Evolutionary conservation across 768 basidiomycete species (phyloP), one percentile per base, ranked within the genome.

Genomic region (Russula foetens): DNA sequence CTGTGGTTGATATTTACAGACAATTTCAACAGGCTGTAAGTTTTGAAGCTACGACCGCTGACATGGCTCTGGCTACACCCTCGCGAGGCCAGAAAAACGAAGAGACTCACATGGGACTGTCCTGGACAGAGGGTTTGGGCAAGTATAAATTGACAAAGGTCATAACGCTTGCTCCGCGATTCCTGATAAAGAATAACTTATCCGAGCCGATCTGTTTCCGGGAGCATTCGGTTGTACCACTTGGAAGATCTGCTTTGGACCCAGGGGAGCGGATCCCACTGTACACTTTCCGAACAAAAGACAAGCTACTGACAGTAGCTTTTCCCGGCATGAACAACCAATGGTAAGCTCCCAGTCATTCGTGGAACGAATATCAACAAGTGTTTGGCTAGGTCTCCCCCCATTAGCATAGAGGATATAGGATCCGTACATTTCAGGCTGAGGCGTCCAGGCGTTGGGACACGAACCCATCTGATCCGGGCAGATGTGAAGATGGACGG

Each of bases 111-210:
- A 72, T 91, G 48, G 97, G 96, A 2, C 67, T 99, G 41, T 95
- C 93, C 5, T 98, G 95, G 84, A 80, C 82, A 19, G 94, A 96
- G 72, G 97, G 95, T 1, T 76, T 86, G n/a, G 97, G 97, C 38
- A 98, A 97, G 77, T 98, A 98, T 72, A 98, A 98, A 70, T 76
- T 98, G 35, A 88, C 88, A 28, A 98, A 98, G 75, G 87, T 98
- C 66, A 85, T 99, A 65, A 95, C 90, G 0, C 75, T 98, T 39
- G 79, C 90, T 8, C 97, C 97, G 28, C 84, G 97, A 48, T 98
- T 94, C 76, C 75, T 98, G 63, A 72, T 98, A 66, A 90, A 86
- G 72, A 99, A 98, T 73, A 80, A 84, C 62, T 78, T 93, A 39
- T 63, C 76, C 5, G 81, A 83, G 52, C 68, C 84, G 2, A 79